A percentile compares a stretch with the other conserved stretches of the same genome.
Conservation (phyloP, 495 filamentous ascomycete genomes). For the Aspergillus olivimuriae region DNA sequence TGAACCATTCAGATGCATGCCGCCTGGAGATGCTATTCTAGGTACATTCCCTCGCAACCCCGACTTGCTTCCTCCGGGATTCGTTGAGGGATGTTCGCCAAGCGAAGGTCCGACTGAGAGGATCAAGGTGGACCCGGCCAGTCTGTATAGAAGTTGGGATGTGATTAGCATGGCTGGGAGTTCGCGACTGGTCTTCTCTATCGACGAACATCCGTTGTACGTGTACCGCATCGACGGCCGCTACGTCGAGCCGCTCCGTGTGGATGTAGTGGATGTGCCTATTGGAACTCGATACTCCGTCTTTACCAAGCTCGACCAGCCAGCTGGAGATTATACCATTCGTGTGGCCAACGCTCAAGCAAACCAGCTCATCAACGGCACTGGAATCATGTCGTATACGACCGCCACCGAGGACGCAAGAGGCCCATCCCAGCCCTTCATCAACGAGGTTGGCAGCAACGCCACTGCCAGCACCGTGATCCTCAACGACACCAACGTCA, state of each 20-base stretch:
- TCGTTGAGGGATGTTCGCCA: constrained; percentile 20
- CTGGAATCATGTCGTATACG: constrained; percentile 25
- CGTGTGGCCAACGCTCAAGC: constrained; percentile 25
- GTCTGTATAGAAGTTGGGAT: constrained; percentile 27
- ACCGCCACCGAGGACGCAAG: constrained; percentile 22
- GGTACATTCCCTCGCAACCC: not conserved
- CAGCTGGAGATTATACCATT: constrained; percentile 30
- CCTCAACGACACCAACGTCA: constrained; percentile 29
- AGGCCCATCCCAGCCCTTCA: constrained; percentile 31
- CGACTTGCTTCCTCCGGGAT: constrained; percentile 4
- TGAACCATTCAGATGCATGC: constrained; percentile 6
- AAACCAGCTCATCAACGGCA: constrained; percentile 32
- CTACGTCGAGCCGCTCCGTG: constrained; percentile 28
- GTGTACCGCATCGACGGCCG: constrained; percentile 39
- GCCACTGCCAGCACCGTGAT: constrained; percentile 29
- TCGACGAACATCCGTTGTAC: constrained; percentile 38
- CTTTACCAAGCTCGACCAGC: constrained; percentile 28
- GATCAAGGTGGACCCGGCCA: constrained; percentile 18
- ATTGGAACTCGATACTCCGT: constrained; percentile 34
- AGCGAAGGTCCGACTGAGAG: constrained; percentile 17
- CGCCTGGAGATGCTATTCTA: not conserved
- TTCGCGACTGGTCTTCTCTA: constrained; percentile 22
- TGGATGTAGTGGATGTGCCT: constrained; percentile 27
- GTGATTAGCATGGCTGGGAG: constrained; percentile 23
- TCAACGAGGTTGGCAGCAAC: constrained; percentile 31